Percentiles rank a stretch among this genome's conserved stretches.
These are phyloP conservation scores for Fusarium sp. DNA, from an alignment of 2,329 filamentous ascomycete genomes.

Conservation along the genomic window DNA sequence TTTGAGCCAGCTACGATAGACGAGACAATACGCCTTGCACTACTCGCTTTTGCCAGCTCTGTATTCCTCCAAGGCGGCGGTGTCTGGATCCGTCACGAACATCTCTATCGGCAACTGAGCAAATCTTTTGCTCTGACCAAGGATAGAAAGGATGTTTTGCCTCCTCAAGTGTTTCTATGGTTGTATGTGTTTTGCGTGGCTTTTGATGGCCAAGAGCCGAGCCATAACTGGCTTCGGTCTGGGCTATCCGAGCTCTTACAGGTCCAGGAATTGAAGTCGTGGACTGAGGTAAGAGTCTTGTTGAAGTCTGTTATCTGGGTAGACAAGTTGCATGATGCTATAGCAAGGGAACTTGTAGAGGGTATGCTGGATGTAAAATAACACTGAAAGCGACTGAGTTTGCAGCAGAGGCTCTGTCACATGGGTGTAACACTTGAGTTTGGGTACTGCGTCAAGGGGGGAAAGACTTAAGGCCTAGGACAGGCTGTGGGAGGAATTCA, in stretches of 20 bases:
- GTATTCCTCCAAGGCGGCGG: not conserved
- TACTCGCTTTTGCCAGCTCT: not conserved
- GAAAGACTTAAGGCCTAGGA: too few species aligned
- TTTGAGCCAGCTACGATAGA: not conserved
- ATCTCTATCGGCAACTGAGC: not conserved
- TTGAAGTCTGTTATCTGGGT: not conserved
- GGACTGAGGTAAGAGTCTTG: not conserved
- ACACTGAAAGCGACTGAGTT: too few species aligned
- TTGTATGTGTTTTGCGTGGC: not conserved
- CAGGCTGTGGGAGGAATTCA: not conserved
- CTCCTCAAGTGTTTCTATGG: not conserved
- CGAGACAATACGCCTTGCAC: not conserved
- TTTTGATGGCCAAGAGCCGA: fast-evolving
- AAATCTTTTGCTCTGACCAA: not conserved
- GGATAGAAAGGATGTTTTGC: not conserved
- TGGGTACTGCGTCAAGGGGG: not conserved
- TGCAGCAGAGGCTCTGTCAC: not conserved
- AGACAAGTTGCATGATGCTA: not conserved
- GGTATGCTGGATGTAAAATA: not conserved
- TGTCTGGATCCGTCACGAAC: not conserved
- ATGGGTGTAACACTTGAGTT: not conserved
- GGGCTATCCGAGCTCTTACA: not conserved
- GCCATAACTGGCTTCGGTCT: not conserved
- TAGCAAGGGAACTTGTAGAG: not conserved
- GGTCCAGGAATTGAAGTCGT: not conserved